Evolutionary conservation across 2,329 filamentous ascomycete species (phyloP), one percentile per base, ranked within the genome.

Genomic region (Fusarium pseudograminearum): DNA sequence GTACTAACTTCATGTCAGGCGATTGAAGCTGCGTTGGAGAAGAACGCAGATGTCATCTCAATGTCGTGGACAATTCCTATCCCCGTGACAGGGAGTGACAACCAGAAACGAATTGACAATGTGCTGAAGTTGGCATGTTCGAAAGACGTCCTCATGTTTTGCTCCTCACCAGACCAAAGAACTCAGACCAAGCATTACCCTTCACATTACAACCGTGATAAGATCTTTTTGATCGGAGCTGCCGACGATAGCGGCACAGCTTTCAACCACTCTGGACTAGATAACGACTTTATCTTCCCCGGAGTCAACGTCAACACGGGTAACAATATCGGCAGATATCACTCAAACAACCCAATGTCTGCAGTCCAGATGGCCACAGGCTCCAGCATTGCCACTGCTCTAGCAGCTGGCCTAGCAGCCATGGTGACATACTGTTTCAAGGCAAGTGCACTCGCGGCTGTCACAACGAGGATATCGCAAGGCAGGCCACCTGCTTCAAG

Each of bases 1-100:
- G n/a, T 9, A 57, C 42, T 51, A 16, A 30, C 10, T 14, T 14
- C 1, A 10, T 7, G 5, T 1, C 20, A 65, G 64, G 67, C 60
- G 4, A 46, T 68, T 1, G 38, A 64, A 24, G 67, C 67, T 6
- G 67, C 67, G 2, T 41, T 69, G 5, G 56, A 65, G 1, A 59
- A 65, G 30, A 52, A 65, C 1, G 67, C 57, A n/a, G 50, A 45
- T 5, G 57, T 68, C 3, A 69, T 69, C 9, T 68, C 60, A 2
- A 68, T 69, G 67, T 65, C 67, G 2, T 69, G 67, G 67, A 68
- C 60, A 3, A 42, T 69, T 5, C 53, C 63, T 1, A 28, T 59
- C 7, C 53, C 31, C 1, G 2, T 1, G 6, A 1, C 31, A 33
- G 31, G 31, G 31, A 33, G 5, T 16, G 31, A 33, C 48, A 7